Base-by-base conservation (phyloP, 1,139 yeast genomes). In the Pichia sp. region DNA sequence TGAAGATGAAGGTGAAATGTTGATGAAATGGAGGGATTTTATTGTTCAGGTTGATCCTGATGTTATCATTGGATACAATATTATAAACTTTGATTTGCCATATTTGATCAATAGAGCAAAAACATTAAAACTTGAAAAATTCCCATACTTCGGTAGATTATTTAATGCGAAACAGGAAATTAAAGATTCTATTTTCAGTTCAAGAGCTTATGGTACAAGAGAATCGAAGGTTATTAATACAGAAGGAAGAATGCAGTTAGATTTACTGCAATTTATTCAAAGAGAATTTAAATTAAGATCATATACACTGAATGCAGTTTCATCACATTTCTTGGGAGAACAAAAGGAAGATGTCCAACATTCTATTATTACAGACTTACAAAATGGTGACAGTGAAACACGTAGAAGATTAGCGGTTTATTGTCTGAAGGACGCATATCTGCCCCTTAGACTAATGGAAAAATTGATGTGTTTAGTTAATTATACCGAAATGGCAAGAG, bases 401-500 rank as follows among this genome's bases (percentile, higher is more conserved):
- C 80, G 99, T 67, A 71, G 98, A 65, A 76, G 99, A 51, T 70
- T 94, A 57, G 99, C 99, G 0, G 97, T 92, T 6, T 94, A 94
- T 64, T 94, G 99, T 73, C 71, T 94, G 58, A 94, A 94, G 59
- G 99, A 94, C 70, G 96, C 98, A 0, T 90, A 84, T 60, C 70
- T 94, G 40, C 98, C 98, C 0, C 62, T 92, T 58, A 69, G 98
- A 53, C 70, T 94, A 35, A 67, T 92, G 60, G 97, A 90, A 55
- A 94, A 90, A 58, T 73, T 94, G 43, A 94, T 94, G 98, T 90
- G 97, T 58, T 71, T 94, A 51, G 96, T 94, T 49, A 94, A 94
- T 58, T 92, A 94, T 64, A 90, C 97, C 0, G 99, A 94, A 67
- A 94, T 94, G 98, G 97, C 98, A 1, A 84, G 99, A 69, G 99